phyloP scores from a whole-genome alignment of 2,329 filamentous ascomycete genomes.

The Teratosphaeriaceae sp. region DNA sequence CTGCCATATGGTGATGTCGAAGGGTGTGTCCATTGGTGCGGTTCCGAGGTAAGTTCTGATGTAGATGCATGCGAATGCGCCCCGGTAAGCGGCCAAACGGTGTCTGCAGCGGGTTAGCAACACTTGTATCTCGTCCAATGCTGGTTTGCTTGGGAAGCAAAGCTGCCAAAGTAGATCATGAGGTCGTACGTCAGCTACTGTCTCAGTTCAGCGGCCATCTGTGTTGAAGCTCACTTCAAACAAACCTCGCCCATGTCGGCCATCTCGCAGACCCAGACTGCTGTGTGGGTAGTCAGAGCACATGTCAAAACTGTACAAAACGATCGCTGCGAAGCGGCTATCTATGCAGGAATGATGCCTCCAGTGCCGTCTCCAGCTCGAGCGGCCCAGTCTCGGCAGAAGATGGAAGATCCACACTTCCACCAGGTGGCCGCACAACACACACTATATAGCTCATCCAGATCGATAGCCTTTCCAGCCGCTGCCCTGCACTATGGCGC shows the following conservation, averaged over 20 bases:
- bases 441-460: too few species aligned
- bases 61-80: neutral
- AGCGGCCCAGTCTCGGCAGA: neutral
- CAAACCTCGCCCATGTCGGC: neutral
- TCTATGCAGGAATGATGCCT: neutral
- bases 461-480: too few species aligned
- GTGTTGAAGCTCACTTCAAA: neutral
- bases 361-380: neutral
- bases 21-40: conserved; percentile 16
- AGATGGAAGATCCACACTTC: neutral
- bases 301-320: neutral
- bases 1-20: conserved; percentile 10
- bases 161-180: too few species aligned
- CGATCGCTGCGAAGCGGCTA: neutral
- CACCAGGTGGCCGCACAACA: neutral
- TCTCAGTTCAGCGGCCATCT: too few species aligned
- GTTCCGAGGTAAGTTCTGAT: neutral
- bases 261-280: neutral
- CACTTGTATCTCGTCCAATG: too few species aligned
- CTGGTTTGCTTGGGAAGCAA: too few species aligned
- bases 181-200: too few species aligned
- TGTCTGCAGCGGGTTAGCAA: neutral
- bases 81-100: too few species aligned
- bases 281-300: neutral
- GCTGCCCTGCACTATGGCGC: too few species aligned